Base-by-base conservation (phyloP, 192 early-diverging fungal genomes). In the Kickxella alabastrina region DNA sequence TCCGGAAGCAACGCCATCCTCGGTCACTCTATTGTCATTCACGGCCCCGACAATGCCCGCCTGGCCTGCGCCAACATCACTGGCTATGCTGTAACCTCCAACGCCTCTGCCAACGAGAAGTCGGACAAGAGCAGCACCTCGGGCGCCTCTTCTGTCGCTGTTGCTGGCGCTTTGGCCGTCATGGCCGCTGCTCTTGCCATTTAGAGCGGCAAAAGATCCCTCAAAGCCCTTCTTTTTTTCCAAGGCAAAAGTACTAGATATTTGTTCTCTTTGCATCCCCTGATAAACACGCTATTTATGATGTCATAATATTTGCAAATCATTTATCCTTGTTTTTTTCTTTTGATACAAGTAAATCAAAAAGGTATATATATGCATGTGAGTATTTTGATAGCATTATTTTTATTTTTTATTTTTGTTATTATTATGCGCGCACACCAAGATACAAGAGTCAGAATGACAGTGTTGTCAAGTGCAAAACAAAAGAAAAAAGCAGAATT, bases 21-120 rank as follows among this genome's bases (percentile, higher is more conserved):
- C 28, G 82, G 75, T 25, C 79, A 75, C 53, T 81, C 82, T 1
- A 49, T 83, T 45, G 82, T 83, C 24, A 77, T 83, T 35, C 82
- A 83, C 58, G 66, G 59, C 38, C 24, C 62, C 49, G 65, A 74
- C 57, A 67, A 57, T 31, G 55, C 62, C 38, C 82, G 82, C 10
- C 37, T 81, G 52, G 82, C 76, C 10, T 84, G 82, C 58, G 78
- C 58, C 18, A 69, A 84, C 62, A 76, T 84, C 26, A 51, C 62
- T 38, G 70, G 58, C 22, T 74, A 51, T 29, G 57, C 53, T 13
- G 45, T 54, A 44, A 58, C 43, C 49, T 44, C 2, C 54, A 39
- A 24, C 46, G 62, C 43, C 6, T 23, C 24, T 10, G 45, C 41
- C 36, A 19, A 44, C 22, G 44, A 22, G 1, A 21, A 27, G 31